Percentiles rank a stretch among this genome's conserved stretches.
These are phyloP conservation scores for Heritiera littoralis DNA, from an alignment of 345 rosid genomes.

Conservation along the genomic window DNA sequence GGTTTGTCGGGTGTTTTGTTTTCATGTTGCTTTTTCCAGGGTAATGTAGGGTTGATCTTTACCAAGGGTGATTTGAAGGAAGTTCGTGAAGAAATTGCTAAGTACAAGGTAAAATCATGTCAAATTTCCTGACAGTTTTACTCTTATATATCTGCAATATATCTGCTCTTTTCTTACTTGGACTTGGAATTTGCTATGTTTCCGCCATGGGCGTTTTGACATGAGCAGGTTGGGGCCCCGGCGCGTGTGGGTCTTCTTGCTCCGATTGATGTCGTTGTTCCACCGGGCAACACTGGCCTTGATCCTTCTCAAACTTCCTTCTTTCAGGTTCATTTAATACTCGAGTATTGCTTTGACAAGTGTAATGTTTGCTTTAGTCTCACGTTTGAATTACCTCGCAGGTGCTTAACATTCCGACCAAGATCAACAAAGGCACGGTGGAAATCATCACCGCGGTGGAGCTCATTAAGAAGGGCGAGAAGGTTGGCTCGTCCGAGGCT, in stretches of 20 bases:
- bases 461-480: conserved; percentile 45
- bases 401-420: conserved; percentile 52
- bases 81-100: conserved; percentile 68
- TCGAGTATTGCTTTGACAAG: background rate
- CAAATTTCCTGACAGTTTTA: too few species aligned
- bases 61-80: conserved; percentile 81
- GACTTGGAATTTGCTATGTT: background rate
- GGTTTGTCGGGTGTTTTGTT: background rate
- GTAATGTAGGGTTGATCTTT: conserved; percentile 74
- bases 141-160: too few species aligned
- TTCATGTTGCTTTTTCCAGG: conserved; percentile 34
- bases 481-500: conserved; percentile 49
- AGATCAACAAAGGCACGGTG: conserved; percentile 52
- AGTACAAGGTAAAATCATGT: conserved; percentile 54
- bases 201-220: background rate
- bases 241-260: conserved; percentile 55
- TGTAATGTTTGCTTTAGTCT: background rate
- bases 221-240: conserved; percentile 49
- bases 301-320: conserved; percentile 55
- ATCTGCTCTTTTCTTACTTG: too few species aligned
- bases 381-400: background rate
- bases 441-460: conserved; percentile 46
- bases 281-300: conserved; percentile 55
- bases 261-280: conserved; percentile 51
- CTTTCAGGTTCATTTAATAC: conserved; percentile 34